Evolutionary conservation across 2,329 filamentous ascomycete genomes (phyloP), one percentile per base, ranked within the genome.

Genomic region (Nemania diffusa): DNA sequence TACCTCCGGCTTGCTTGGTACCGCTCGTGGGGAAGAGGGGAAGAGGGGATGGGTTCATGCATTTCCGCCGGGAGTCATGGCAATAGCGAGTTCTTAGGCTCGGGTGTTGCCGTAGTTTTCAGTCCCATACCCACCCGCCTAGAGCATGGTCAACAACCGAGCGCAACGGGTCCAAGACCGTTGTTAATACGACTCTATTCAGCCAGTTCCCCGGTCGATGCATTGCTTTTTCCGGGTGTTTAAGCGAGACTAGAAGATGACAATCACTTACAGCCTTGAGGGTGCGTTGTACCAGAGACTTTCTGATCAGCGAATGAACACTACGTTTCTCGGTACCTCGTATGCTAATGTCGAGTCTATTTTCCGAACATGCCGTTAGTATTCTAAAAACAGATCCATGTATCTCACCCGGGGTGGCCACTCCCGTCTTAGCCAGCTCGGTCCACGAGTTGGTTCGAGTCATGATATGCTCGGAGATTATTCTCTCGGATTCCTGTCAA

Each of bases 401-500:
- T n/a, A 44, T 44, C 22, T 50, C 46, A 50, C n/a, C 2, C 7
- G 11, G 4, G 40, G 44, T 24, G 44, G 44, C 5, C 24, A 11
- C 44, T 48, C 72, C 71, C 37, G 9, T 32, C 9, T 32, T 32
- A 9, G 29, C 29, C 29, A 9, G 62, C 26, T 74, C 59, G 69
- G 46, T 73, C 68, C 34, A 70, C 27, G 6, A 74, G 46, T 62
- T 72, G 64, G 8, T 63, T 64, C 61, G 71, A 65, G 57, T 24
- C 22, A 74, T 63, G 17, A 71, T 71, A 4, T 27, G 69, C 26
- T 57, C 50, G 59, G 76, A 52, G 2, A 44, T 59, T 29, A 69
- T 63, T 44, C 67, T 71, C 65, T 75, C 74, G 13, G 62, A 56
- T 64, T 72, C 72, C 8, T 75, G 62, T 20, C 51, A 56, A 27